phyloP scores from a whole-genome alignment of 768 basidiomycete genomes.

The Tulasnella sp. region DNA sequence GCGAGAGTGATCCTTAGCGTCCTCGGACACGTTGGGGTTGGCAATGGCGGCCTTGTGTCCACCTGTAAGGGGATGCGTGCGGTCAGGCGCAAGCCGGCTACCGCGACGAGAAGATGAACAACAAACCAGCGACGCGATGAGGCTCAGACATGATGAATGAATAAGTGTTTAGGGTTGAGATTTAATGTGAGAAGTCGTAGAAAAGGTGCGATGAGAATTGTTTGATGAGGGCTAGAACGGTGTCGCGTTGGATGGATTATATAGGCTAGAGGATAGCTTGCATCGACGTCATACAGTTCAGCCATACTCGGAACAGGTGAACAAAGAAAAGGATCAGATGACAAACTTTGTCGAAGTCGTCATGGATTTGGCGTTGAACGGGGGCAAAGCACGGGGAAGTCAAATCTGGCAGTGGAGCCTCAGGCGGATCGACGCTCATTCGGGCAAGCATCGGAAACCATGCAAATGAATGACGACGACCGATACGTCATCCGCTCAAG shows the following conservation, averaged over 20 bases:
- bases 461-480: not conserved
- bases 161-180: not conserved
- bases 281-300: not conserved
- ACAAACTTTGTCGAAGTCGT: no score
- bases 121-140: constrained; percentile 26
- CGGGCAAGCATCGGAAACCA: no score
- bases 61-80: not conserved
- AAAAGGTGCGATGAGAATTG: not conserved
- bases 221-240: not conserved
- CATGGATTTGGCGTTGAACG: not conserved
- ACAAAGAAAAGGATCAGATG: no score
- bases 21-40: constrained; percentile 32
- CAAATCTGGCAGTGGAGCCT: not conserved
- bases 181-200: no score
- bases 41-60: constrained; percentile 32
- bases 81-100: not conserved
- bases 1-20: constrained; percentile 32
- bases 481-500: not conserved
- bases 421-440: not conserved
- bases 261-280: not conserved
- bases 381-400: no score
- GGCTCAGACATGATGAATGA: constrained; percentile 20
- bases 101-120: not conserved
- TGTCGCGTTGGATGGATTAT: not conserved
- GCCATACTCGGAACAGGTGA: no score